A percentile compares a stretch with the other conserved stretches of the same genome.
phyloP scores from a whole-genome alignment of 306 rosid species.

The Quillaja saponaria region DNA sequence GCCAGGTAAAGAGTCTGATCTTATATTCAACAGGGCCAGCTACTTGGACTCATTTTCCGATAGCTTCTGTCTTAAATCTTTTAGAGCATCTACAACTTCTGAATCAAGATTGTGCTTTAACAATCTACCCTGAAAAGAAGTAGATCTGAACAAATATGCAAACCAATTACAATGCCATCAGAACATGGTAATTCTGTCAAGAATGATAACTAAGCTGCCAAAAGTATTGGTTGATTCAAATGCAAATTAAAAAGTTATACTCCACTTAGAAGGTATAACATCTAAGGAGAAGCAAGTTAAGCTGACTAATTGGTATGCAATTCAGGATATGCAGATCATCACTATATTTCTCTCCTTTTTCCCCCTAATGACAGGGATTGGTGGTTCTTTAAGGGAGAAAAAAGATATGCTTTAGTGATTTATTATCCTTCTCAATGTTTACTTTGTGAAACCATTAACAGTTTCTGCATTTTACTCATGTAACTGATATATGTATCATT shows the following conservation, averaged over 20 bases:
- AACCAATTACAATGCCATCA: slow-evolving; percentile 24
- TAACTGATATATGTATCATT: slow-evolving; percentile 11
- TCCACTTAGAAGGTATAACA: no score
- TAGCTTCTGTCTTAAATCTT: slow-evolving; percentile 67
- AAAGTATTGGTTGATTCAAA: slow-evolving; percentile 8
- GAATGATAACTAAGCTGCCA: not conserved
- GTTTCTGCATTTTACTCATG: not conserved
- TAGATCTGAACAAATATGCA: slow-evolving; percentile 52
- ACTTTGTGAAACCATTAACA: not conserved
- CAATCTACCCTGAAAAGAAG: slow-evolving; percentile 75
- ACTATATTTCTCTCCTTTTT: no score
- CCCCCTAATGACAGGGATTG: no score
- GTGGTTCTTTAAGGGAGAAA: slow-evolving; percentile 7
- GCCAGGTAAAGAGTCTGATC: no score
- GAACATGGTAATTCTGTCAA: not conserved
- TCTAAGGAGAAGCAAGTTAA: no score
- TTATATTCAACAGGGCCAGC: no score
- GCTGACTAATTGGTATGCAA: not conserved
- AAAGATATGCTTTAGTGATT: slow-evolving; percentile 15
- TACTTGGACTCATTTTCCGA: slow-evolving; percentile 56
- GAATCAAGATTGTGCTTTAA: slow-evolving; percentile 88
- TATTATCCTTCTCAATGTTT: not conserved
- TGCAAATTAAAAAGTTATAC: slow-evolving; percentile 6
- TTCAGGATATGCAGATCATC: not conserved
- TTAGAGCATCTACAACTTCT: slow-evolving; percentile 83